A percentile compares a stretch with the other conserved stretches of the same genome.
These are phyloP conservation scores for Colletotrichum tofieldiae DNA, from an alignment of 2,329 filamentous ascomycete genomes.

Conservation along the genomic window DNA sequence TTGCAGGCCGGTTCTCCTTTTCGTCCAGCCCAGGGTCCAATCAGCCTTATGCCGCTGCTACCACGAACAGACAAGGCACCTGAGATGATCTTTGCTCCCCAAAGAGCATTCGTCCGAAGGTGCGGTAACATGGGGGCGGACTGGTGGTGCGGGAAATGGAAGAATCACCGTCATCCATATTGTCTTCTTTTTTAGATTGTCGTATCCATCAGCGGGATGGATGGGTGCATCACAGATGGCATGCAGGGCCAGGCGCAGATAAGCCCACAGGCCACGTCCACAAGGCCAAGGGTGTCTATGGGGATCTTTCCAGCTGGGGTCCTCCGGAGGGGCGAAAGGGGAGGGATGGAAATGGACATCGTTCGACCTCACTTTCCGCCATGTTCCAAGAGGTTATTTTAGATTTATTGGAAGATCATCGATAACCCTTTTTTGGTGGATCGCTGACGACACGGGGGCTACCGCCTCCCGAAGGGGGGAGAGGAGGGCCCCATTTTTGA, in stretches of 20 bases:
- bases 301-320: conserved; percentile 1
- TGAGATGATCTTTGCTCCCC: conserved; percentile 29
- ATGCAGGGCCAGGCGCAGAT: conserved; percentile 13
- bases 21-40: conserved; percentile 17
- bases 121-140: conserved; percentile 36
- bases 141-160: conserved; percentile 10
- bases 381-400: conserved; percentile 39
- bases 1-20: conserved; percentile 17
- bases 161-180: not conserved
- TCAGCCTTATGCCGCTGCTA: conserved; percentile 40
- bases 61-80: conserved; percentile 26
- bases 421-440: conserved; percentile 36
- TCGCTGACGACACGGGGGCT: conserved; percentile 36
- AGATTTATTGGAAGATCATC: conserved; percentile 41
- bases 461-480: not conserved
- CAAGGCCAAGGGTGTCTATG: conserved; percentile 5
- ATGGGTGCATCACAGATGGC: conserved; percentile 14
- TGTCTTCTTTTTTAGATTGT: not conserved
- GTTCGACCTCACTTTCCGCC: conserved; percentile 26
- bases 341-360: conserved; percentile 30
- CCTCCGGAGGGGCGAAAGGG: not conserved
- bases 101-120: conserved; percentile 23
- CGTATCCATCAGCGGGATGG: conserved; percentile 22
- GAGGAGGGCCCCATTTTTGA: conserved; percentile 6
- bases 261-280: conserved; percentile 13